Percentiles rank a stretch among this genome's conserved stretches.
Conservation (phyloP, 2,329 filamentous ascomycete species). For the Apiospora malaysiana region DNA sequence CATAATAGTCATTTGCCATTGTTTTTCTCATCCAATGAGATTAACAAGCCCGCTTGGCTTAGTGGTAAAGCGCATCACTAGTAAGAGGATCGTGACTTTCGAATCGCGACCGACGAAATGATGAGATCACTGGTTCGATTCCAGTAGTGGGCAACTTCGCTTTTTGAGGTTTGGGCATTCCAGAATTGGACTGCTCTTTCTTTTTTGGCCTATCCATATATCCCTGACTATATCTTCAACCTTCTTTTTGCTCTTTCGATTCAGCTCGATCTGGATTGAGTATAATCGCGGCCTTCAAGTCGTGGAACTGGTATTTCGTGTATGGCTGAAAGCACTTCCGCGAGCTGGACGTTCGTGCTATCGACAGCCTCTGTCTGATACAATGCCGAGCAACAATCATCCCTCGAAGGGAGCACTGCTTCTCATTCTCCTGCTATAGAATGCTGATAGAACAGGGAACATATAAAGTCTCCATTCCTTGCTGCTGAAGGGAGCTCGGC, state of each 20-base stretch:
- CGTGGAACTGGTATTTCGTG: too few species aligned
- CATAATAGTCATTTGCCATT: neutral
- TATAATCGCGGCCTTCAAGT: too few species aligned
- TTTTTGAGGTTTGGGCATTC: neutral
- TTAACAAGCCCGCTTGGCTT: constrained; percentile 18
- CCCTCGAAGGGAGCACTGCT: too few species aligned
- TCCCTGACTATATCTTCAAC: neutral
- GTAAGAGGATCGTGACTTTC: neutral
- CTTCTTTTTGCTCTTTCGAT: neutral
- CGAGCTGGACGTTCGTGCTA: too few species aligned
- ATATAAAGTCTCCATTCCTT: too few species aligned
- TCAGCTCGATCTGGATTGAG: too few species aligned
- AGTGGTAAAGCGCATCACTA: constrained; percentile 23
- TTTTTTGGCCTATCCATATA: neutral
- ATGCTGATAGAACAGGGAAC: too few species aligned
- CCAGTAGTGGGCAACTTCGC: constrained; percentile 19
- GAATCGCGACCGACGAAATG: neutral
- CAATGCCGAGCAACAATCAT: too few species aligned
- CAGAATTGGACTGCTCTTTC: neutral
- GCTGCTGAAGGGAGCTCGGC: too few species aligned
- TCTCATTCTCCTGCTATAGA: too few species aligned
- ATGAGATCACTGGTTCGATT: constrained; percentile 23
- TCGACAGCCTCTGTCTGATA: too few species aligned
- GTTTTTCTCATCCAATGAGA: neutral
- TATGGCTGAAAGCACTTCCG: too few species aligned